Base-by-base conservation (phyloP, 139 green algal species). In the Deuterostichococcus epilithicus region DNA sequence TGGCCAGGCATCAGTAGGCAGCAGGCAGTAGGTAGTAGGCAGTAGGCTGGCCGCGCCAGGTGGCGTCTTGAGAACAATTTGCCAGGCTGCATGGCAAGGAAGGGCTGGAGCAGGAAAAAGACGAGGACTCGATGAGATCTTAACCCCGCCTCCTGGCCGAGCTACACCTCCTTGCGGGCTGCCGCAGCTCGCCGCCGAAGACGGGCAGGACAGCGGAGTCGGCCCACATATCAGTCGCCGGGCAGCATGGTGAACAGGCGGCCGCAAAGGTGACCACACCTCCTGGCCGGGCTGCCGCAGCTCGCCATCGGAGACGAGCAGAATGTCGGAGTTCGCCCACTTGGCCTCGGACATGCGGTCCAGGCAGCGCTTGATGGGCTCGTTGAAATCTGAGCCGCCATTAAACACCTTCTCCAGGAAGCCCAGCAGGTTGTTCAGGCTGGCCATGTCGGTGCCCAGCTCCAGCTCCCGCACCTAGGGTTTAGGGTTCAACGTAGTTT, bases 361-460 rank as follows among this genome's bases (percentile, higher is more conserved):
- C 33, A 96, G 81, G 84, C 92, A 96, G 67, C 87, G 81, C 70
- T 82, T 76, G 18, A 96, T 80, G 22, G 92, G 92, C 76, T 93
- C 90, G 79, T 96, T 96, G 86, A 96, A 96, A 86, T 96, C 91
- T 22, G 75, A 86, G 72, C 92, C 92, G 38, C 92, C 92, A 67
- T 96, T 96, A 90, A 96, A 96, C 59, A 90, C 84, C 75, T 89
- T 93, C 80, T 97, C 92, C 66, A 97, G 74, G 73, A 97, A 97
- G 74, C 85, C 80, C 66, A 96, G 87, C 79, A 96, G 86, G 79
- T 93, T 94, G 83, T 93, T 84, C 8, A 96, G 77, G 36, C 74
- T 86, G 38, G 75, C 74, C 68, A 90, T 83, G 82, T 96, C 91
- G 65, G 85, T 86, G 74, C 88, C 87, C 30, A 96, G 86, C 86